Percentiles rank a stretch among this genome's conserved stretches.
Conservation (phyloP, 2,329 filamentous ascomycete species). For the Beauveria asiatica region DNA sequence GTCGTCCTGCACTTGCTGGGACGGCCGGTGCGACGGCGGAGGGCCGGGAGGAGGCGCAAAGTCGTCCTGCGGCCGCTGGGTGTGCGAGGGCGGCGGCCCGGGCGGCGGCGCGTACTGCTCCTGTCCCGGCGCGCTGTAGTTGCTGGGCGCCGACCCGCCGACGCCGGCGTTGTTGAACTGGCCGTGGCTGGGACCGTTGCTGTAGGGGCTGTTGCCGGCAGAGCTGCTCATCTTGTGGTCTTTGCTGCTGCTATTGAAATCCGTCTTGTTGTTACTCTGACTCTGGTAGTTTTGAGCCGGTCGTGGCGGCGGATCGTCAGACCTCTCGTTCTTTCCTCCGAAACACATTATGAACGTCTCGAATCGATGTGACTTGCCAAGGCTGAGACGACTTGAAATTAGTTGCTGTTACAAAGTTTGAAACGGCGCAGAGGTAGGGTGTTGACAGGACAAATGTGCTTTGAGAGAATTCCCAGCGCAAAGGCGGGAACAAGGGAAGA, state of each 20-base stretch:
- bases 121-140: background rate
- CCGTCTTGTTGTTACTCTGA: background rate
- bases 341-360: slow-evolving; percentile 37
- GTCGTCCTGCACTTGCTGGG: too few relatives aligned
- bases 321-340: slow-evolving; percentile 33
- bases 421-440: background rate
- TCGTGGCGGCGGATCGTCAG: slow-evolving; percentile 31
- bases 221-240: slow-evolving; percentile 11
- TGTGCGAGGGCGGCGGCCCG: slow-evolving; percentile 22
- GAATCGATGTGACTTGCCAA: background rate
- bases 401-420: background rate
- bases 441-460: background rate
- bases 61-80: background rate
- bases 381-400: background rate
- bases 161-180: background rate
- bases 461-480: too few relatives aligned
- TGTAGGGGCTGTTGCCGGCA: slow-evolving; percentile 11
- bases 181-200: slow-evolving; percentile 10
- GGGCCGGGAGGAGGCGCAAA: slow-evolving; percentile 30
- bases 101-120: slow-evolving; percentile 20
- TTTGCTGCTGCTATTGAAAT: background rate
- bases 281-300: slow-evolving; percentile 24
- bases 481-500: background rate
- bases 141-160: background rate
- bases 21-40: slow-evolving; percentile 18